These are phyloP conservation scores for Fusarium beomiforme DNA, from an alignment of 2,329 filamentous ascomycete species.

Conservation along the genomic window DNA sequence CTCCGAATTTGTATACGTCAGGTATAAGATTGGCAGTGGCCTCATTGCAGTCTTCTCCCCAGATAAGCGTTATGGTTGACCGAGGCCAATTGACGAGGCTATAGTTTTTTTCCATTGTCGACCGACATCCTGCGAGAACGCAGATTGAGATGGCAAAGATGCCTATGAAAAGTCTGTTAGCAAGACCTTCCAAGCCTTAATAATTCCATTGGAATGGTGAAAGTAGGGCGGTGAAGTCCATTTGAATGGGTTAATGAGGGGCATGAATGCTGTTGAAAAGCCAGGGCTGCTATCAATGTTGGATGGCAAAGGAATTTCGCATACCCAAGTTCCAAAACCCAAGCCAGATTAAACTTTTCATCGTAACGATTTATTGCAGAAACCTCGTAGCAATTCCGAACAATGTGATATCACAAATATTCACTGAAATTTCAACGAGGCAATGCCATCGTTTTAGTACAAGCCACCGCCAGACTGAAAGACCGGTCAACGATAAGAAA, in stretches of 20 bases:
- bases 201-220: too few relatives aligned
- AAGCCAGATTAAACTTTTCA: constrained; percentile 13
- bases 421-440: too few relatives aligned
- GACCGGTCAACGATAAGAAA: not conserved
- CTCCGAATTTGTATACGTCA: constrained; percentile 24
- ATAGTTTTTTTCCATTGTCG: constrained; percentile 23
- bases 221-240: too few relatives aligned
- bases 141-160: constrained; percentile 31
- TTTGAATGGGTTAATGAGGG: too few relatives aligned
- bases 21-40: constrained; percentile 20
- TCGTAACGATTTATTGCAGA: not conserved
- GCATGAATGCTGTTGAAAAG: too few relatives aligned
- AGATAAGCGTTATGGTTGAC: constrained; percentile 24
- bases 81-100: constrained; percentile 33
- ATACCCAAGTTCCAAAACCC: constrained; percentile 24
- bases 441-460: too few relatives aligned
- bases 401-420: too few relatives aligned
- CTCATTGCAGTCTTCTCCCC: constrained; percentile 21
- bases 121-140: constrained; percentile 28
- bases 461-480: not conserved
- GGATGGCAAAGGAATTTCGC: not conserved
- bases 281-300: too few relatives aligned
- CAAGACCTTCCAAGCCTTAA: too few relatives aligned
- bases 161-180: not conserved
- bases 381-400: too few relatives aligned